Conservation (phyloP, 2,329 filamentous ascomycete genomes). For the Exophiala sp. region DNA sequence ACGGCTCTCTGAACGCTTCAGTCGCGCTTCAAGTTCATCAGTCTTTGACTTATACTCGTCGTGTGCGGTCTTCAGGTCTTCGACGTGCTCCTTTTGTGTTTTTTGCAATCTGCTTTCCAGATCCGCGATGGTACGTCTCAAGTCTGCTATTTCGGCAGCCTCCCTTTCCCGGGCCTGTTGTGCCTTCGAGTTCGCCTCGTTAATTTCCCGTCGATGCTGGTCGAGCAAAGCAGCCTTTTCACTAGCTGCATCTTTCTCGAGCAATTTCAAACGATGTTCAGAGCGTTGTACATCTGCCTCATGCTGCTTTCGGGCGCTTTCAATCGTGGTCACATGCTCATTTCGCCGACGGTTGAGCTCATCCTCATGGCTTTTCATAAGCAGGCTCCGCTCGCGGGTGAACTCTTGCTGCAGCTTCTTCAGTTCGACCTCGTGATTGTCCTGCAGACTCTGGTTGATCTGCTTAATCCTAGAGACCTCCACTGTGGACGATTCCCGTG, state of each 20-base stretch:
- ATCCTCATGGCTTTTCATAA: slow-evolving; percentile 23
- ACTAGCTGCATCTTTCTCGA: slow-evolving; percentile 22
- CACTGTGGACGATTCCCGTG: slow-evolving; percentile 55
- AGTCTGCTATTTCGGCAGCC: slow-evolving; percentile 62
- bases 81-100: slow-evolving; percentile 58
- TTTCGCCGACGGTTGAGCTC: slow-evolving; percentile 39
- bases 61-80: slow-evolving; percentile 58
- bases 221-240: slow-evolving; percentile 16
- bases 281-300: slow-evolving; percentile 47
- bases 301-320: slow-evolving; percentile 42
- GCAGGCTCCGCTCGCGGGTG: slow-evolving; percentile 19
- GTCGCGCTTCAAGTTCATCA: slow-evolving; percentile 48
- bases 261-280: slow-evolving; percentile 45
- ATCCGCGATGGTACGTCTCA: slow-evolving; percentile 58
- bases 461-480: slow-evolving; percentile 60
- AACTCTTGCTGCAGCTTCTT: slow-evolving; percentile 45
- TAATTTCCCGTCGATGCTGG: slow-evolving; percentile 22
- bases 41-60: slow-evolving; percentile 48
- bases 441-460: slow-evolving; percentile 68
- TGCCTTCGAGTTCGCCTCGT: slow-evolving; percentile 39
- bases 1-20: slow-evolving; percentile 42
- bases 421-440: slow-evolving; percentile 65
- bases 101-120: slow-evolving; percentile 51
- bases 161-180: slow-evolving; percentile 39
- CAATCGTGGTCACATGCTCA: slow-evolving; percentile 45